Base-by-base conservation (phyloP, 768 basidiomycete genomes). In the Nevesoporus exiguus region DNA sequence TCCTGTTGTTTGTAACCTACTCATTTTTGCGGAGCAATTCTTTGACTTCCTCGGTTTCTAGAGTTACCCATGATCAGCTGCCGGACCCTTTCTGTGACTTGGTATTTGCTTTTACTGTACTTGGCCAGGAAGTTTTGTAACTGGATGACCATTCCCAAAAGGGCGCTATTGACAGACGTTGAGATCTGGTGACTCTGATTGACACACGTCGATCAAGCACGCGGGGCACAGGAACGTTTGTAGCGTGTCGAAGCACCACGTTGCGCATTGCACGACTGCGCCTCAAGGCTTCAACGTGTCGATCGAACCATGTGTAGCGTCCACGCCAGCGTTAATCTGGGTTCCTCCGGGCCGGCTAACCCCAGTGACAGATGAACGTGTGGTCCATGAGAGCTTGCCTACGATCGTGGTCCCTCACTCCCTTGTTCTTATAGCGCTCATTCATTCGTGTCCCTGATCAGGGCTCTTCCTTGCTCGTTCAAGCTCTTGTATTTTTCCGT, bases 31-130 rank as follows among this genome's bases (percentile, higher is more conserved):
- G 51, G 49, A 42, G 8, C n/a, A 25, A 11, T 43, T 29, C 33
- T 5, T 47, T 24, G 15, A 33, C 44, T 42, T 19, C 22, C 25
- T 50, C 25, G 37, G 15, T 47, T 34, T 39, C 24, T 61, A 62
- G 60, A 59, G n/a, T 49, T 41, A n/a, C n/a, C 29, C n/a, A 30
- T 47, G 17, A 21, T 11, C 3, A 3, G 25, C 14, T 30, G 48
- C 51, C 21, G 22, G 47, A n/a, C 53, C 40, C 22, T 47, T 42
- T 52, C 29, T n/a, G 25, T 54, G 27, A 31, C 36, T 27, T 39
- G 24, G 27, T 27, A 22, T 17, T 22, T 46, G 10, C 24, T 42
- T 30, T 30, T 37, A 21, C n/a, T 47, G 55, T 63, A 50, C 43
- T 37, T 34, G 42, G 31, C 37, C n/a, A n/a, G 31, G 41, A 21